Evolutionary conservation across 192 early-diverging fungal genomes (phyloP), one percentile per base, ranked within the genome.

Genomic region (Chytriomyces hyalinus): DNA sequence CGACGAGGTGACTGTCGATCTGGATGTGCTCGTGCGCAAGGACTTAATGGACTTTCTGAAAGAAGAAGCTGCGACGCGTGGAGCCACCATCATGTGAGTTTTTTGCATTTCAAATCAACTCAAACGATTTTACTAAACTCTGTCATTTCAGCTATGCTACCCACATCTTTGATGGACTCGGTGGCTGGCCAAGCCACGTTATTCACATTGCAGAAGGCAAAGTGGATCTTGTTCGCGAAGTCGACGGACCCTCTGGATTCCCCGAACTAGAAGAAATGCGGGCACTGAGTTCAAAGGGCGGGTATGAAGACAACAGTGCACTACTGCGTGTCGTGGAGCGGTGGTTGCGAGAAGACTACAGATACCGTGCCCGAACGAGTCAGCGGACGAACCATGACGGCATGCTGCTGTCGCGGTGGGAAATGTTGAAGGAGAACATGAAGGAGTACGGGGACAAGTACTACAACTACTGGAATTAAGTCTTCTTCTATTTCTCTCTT

Each of bases 1-100:
- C 28, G 93, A 94, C 75, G 93, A 94, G 77, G 92, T 94, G 22
- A 94, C 93, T 0, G 91, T 92, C 9, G 93, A 94, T 82, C 80
- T 94, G 43, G 93, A 94, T 82, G 90, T 94, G 6, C 81, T 93
- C 17, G 92, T 92, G n/a, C 83, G 93, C 48, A 65, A 81, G 6
- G 88, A 93, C 79, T 84, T 94, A 47, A 77, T 94, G 11, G 61
- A 82, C 10, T 94, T 91, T 76, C 76, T 94, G n/a, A 84, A 84
- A 51, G 64, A 80, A 36, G 93, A 94, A 80, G 90, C 93, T 10
- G 86, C 87, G 67, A 59, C 64, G 10, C 83, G 92, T 48, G 78
- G 78, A 24, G 90, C 89, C 4, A 90, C 93, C 6, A 90, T 94
- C 48, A 78, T 93, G 63, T 60, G 47, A 47, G 67, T 68, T 1